Evolutionary conservation across 306 rosid species (phyloP).

Genomic region (Boehmeria nivea): DNA sequence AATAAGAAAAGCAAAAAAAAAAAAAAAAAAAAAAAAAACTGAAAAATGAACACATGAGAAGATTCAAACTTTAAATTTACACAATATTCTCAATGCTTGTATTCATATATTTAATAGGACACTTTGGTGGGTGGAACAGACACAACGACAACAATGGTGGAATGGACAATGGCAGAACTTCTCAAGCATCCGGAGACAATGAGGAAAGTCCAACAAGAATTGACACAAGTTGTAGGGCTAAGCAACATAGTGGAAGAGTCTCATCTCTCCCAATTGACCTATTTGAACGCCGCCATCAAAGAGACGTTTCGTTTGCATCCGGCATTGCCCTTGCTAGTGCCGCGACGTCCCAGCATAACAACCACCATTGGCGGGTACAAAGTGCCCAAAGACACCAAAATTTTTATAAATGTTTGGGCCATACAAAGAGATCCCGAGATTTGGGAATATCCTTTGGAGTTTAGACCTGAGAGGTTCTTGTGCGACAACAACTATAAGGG

Average conservation of each 20-base stretch:
- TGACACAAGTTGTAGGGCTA: not conserved
- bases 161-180: conserved; percentile 31
- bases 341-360: conserved; percentile 12
- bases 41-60: no score
- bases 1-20: no score
- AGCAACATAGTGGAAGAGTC: not conserved
- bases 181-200: conserved; percentile 15
- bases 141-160: conserved; percentile 21
- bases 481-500: not conserved
- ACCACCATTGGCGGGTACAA: conserved; percentile 23
- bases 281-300: conserved; percentile 17
- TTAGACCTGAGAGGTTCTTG: not conserved
- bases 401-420: not conserved
- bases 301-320: conserved; percentile 31
- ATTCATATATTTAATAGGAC: conserved; percentile 16
- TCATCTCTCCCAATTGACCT: conserved; percentile 14
- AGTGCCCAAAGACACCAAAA: conserved; percentile 13
- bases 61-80: no score
- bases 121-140: conserved; percentile 27
- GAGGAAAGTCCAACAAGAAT: conserved; percentile 1
- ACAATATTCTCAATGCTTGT: no score
- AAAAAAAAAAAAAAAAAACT: no score
- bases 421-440: not conserved
- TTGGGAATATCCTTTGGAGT: conserved; percentile 3
- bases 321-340: not conserved